Percentiles rank a stretch among this genome's conserved stretches.
Conservation (phyloP, 805 yeast species). For the Metschnikowia proteae region DNA sequence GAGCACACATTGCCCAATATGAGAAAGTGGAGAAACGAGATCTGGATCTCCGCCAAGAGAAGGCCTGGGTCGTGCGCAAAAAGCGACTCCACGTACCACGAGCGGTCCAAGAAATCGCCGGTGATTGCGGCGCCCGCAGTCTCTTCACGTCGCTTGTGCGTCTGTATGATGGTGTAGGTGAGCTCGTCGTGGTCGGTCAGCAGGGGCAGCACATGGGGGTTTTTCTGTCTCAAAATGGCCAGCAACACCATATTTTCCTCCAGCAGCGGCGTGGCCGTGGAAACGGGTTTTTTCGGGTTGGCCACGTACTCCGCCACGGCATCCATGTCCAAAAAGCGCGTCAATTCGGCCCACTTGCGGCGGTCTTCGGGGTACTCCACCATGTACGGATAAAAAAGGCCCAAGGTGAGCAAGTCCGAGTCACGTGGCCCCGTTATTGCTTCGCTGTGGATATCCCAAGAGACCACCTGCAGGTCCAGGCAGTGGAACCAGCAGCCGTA, state of each 20-base stretch:
- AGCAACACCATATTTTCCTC: slow-evolving; percentile 45
- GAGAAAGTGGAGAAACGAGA: slow-evolving; percentile 46
- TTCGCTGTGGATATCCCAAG: slow-evolving; percentile 4
- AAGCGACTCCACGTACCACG: slow-evolving; percentile 50
- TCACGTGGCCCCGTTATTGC: not conserved
- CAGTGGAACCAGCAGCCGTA: slow-evolving; percentile 40
- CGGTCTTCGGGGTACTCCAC: slow-evolving; percentile 35
- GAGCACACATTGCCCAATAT: slow-evolving; percentile 62
- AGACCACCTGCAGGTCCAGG: slow-evolving; percentile 27
- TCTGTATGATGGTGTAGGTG: slow-evolving; percentile 40
- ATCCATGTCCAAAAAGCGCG: slow-evolving; percentile 20
- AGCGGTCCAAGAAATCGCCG: slow-evolving; percentile 52
- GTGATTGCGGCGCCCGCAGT: slow-evolving; percentile 38
- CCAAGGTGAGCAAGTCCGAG: slow-evolving; percentile 26
- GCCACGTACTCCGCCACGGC: slow-evolving; percentile 21
- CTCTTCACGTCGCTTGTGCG: slow-evolving; percentile 31
- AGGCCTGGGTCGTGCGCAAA: slow-evolving; percentile 26
- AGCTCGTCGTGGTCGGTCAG: slow-evolving; percentile 35
- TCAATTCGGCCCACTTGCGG: slow-evolving; percentile 16
- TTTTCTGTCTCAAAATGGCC: slow-evolving; percentile 27
- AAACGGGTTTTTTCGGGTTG: slow-evolving; percentile 22
- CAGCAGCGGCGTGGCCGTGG: slow-evolving; percentile 47
- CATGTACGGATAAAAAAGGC: slow-evolving; percentile 30
- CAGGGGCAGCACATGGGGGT: slow-evolving; percentile 15
- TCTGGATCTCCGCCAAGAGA: slow-evolving; percentile 52